Evolutionary conservation across 768 basidiomycete genomes (phyloP), one percentile per base, ranked within the genome.

Genomic region (Cytidiella melzeri): DNA sequence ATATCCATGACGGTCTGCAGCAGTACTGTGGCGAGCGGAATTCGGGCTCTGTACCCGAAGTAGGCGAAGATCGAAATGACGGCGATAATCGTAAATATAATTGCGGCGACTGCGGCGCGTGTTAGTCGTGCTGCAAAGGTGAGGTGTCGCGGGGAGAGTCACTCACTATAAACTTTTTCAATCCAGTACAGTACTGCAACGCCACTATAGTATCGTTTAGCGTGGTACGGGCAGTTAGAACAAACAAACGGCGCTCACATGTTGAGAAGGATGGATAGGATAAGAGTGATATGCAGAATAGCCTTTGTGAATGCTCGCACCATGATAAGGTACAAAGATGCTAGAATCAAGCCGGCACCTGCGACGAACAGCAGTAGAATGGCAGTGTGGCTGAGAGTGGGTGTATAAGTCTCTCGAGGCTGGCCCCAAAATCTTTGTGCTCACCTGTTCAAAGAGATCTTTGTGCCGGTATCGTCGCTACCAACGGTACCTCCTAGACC

Each of bases 1-100:
- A 92, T 76, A 55, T 92, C 89, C 74, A 92, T 87, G 5, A 86
- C 84, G 21, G 87, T 81, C 64, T 91, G 87, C 3, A 92, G 74
- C 2, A 91, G 75, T 5, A 92, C 65, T 6, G 85, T 79, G 1
- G 88, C 87, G 2, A 93, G 70, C 0, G 88, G 89, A 45, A 93
- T 92, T 25, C 88, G 82, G 7, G 74, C 75, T 48, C 73, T 73
- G 60, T 78, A 83, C 18, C 81, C 87, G 55, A 73, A 87, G 69
- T 92, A 92, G 23, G 83, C 76, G 12, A 92, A 60, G 6, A 91
- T 63, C 1, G 87, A 89, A 47, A 92, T 63, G 24, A 91, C 53
- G 1, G 89, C 86, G 50, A 92, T 83, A 49, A 92, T 65, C 2
- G 87, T 85, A 71, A 90, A 90, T 51, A 92, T 82, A 57, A 92